These are phyloP conservation scores for Umbelopsis sp. DNA, from an alignment of 192 early-diverging fungal genomes.

Conservation along the genomic window DNA sequence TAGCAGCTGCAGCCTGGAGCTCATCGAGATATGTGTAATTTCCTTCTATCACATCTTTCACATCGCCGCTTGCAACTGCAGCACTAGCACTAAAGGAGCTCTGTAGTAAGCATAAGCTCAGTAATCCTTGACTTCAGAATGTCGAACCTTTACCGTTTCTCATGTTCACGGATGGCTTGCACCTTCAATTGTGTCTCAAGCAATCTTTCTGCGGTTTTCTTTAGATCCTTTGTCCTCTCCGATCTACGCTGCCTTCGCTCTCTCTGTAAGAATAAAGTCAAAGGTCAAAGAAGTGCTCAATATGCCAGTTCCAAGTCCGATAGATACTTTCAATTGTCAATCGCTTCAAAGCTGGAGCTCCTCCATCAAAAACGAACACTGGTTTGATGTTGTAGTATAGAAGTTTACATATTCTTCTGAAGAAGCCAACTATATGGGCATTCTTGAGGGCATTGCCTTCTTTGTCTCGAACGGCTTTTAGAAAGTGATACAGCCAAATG, in stretches of 20 bases:
- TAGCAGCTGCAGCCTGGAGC: conserved; percentile 31
- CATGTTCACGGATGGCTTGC: conserved; percentile 55
- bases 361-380: conserved; percentile 98
- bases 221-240: conserved; percentile 53
- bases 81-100: neutral
- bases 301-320: neutral
- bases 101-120: neutral
- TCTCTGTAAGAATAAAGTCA: conserved; percentile 30
- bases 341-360: conserved; percentile 83
- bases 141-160: conserved; percentile 34
- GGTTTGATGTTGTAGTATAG: conserved; percentile 88
- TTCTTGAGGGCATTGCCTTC: conserved; percentile 81
- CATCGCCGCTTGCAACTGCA: neutral
- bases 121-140: neutral
- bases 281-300: conserved; percentile 1
- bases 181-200: conserved; percentile 79
- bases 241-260: conserved; percentile 48
- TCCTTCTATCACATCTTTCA: conserved; percentile 17
- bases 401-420: conserved; percentile 91
- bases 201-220: conserved; percentile 82
- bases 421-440: conserved; percentile 93
- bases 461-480: conserved; percentile 90
- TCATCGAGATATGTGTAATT: conserved; percentile 42
- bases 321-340: conserved; percentile 59
- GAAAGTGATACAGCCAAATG: conserved; percentile 98